These are phyloP conservation scores for Phytopythium litorale DNA, from an alignment of 352 stramenopile species.

Conservation along the genomic window DNA sequence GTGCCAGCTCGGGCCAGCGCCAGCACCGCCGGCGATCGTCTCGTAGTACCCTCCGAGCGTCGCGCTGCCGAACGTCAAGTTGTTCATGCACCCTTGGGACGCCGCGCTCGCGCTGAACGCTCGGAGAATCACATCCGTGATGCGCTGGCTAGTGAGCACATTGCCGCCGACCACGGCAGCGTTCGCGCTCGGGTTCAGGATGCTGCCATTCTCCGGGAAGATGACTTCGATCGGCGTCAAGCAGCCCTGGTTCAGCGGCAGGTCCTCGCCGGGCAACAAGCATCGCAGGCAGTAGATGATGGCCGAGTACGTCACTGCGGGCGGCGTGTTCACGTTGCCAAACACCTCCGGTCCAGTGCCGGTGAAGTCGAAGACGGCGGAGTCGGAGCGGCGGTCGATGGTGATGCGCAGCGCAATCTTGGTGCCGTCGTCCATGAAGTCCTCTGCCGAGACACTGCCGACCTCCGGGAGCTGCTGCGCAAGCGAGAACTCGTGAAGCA, in stretches of 20 bases:
- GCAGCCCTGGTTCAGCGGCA: conserved; percentile 98
- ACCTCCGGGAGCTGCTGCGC: conserved; percentile 66
- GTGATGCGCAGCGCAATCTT: conserved; percentile 95
- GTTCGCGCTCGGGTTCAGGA: conserved; percentile 94
- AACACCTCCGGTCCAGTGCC: conserved; percentile 96
- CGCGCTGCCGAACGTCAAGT: conserved; percentile 98
- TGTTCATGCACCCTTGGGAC: conserved; percentile 99
- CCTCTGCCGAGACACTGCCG: conserved; percentile 89
- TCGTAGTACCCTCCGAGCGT: conserved; percentile 97
- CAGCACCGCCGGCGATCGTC: conserved; percentile 97
- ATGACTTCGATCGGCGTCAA: conserved; percentile 96
- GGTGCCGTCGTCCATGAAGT: conserved; percentile 99
- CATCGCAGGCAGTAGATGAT: conserved; percentile 99
- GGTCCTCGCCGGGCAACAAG: conserved; percentile 90
- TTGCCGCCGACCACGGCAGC: conserved; percentile 98
- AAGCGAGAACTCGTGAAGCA: conserved; percentile 94
- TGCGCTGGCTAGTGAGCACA: conserved; percentile 96
- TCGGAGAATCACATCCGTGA: conserved; percentile 98
- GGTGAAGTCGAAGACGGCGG: conserved; percentile 96
- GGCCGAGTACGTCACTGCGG: conserved; percentile 97
- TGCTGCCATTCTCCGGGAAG: conserved; percentile 89
- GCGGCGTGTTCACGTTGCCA: conserved; percentile 98
- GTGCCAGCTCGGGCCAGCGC: conserved; percentile 95
- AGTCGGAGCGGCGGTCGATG: conserved; percentile 90
- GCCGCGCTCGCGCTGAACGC: conserved; percentile 96